A percentile compares a stretch with the other conserved stretches of the same genome.
phyloP scores from a whole-genome alignment of 768 basidiomycete genomes.

The Cystobasidium tubakii region DNA sequence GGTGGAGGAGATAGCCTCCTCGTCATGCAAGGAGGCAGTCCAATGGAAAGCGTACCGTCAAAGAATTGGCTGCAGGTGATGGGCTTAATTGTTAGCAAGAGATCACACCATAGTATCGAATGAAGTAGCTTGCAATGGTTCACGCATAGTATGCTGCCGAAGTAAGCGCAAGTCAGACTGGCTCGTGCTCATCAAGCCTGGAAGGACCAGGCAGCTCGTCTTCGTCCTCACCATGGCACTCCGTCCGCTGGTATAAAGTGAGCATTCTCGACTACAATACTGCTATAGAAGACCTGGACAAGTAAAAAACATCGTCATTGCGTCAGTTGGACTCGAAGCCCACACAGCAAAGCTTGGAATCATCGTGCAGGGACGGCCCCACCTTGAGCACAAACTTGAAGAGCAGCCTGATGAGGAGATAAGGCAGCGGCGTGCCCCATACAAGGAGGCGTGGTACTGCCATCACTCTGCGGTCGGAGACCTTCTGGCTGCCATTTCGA shows the following conservation, averaged over 20 bases:
- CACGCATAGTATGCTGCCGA: conserved; percentile 66
- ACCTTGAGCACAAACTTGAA: conserved; percentile 50
- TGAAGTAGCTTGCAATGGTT: conserved; percentile 58
- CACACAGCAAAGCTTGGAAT: background rate
- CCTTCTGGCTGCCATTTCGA: background rate
- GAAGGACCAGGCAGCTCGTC: background rate
- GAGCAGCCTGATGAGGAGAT: conserved; percentile 26
- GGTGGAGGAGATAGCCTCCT: background rate
- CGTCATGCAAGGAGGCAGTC: conserved; percentile 3
- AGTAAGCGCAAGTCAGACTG: too few relatives aligned
- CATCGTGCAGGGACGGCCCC: conserved; percentile 1
- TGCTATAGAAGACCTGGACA: conserved; percentile 68
- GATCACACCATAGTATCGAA: conserved; percentile 41
- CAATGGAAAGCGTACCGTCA: conserved; percentile 18
- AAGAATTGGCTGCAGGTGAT: conserved; percentile 59
- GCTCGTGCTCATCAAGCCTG: too few relatives aligned
- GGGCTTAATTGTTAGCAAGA: conserved; percentile 70
- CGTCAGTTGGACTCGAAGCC: background rate
- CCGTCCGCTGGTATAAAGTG: conserved; percentile 67
- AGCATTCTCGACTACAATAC: conserved; percentile 74
- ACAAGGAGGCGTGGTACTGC: background rate
- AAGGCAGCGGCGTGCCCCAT: conserved; percentile 13
- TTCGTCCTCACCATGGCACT: conserved; percentile 60
- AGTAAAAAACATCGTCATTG: background rate
- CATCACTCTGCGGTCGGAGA: background rate